Evolutionary conservation across 225 moss, liverwort and hornwort species (phyloP).

Genomic region (Polytrichum commune): DNA sequence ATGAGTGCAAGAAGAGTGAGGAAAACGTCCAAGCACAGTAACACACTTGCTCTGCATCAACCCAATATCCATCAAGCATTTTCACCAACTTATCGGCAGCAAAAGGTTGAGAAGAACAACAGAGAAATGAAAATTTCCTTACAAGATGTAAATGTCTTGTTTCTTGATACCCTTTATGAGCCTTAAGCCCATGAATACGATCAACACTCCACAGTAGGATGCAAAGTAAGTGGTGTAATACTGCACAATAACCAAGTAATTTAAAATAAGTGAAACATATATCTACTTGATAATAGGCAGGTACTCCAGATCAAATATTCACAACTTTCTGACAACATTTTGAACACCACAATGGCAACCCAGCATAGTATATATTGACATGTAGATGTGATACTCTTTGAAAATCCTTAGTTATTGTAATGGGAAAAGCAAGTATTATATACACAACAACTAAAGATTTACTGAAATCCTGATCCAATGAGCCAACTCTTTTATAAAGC

Average conservation of each 20-base stretch:
- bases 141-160: constrained; percentile 77
- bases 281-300: too few species aligned
- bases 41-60: constrained; percentile 66
- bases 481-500: not conserved
- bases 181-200: constrained; percentile 71
- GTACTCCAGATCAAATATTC: too few species aligned
- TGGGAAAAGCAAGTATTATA: too few species aligned
- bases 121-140: constrained; percentile 24
- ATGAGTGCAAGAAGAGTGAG: constrained; percentile 91
- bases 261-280: too few species aligned
- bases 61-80: not conserved
- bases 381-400: too few species aligned
- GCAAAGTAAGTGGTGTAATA: constrained; percentile 96
- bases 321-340: too few species aligned
- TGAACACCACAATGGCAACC: too few species aligned
- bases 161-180: constrained; percentile 73
- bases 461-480: too few species aligned
- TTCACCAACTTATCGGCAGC: not conserved
- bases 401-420: too few species aligned
- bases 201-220: constrained; percentile 77
- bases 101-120: not conserved
- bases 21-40: constrained; percentile 72
- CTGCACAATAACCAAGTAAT: constrained; percentile 40
- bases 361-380: too few species aligned
- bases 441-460: too few species aligned